Evolutionary conservation across 2,329 filamentous ascomycete genomes (phyloP).

Genomic region (Aspergillus costaricaensis): DNA sequence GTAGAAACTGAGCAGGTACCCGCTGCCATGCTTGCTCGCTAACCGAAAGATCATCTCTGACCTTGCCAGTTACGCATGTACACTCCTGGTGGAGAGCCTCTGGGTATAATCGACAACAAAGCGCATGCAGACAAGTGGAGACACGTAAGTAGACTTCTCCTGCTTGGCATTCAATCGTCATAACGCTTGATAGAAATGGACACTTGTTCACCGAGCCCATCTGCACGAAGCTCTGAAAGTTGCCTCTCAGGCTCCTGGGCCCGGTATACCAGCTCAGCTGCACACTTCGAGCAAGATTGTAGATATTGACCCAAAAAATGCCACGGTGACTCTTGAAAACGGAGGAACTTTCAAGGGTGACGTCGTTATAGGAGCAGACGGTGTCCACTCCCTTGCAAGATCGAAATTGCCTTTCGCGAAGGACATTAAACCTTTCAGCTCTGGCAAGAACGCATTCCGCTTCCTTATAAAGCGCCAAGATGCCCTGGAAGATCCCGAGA

Average conservation of each 20-base stretch:
- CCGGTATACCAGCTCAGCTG: conserved; percentile 45
- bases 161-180: too few species aligned
- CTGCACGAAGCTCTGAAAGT: conserved; percentile 57
- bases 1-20: conserved; percentile 35
- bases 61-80: conserved; percentile 40
- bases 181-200: conserved; percentile 44
- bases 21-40: background rate
- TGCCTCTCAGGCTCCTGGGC: conserved; percentile 43
- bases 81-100: conserved; percentile 38
- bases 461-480: conserved; percentile 55
- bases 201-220: conserved; percentile 55
- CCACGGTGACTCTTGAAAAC: conserved; percentile 49
- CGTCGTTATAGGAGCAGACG: conserved; percentile 58
- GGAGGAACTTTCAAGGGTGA: conserved; percentile 51
- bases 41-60: conserved; percentile 9
- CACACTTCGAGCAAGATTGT: conserved; percentile 48
- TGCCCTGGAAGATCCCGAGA: conserved; percentile 43
- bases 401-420: conserved; percentile 29
- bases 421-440: conserved; percentile 44
- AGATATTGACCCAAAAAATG: conserved; percentile 45
- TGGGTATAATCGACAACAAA: conserved; percentile 27
- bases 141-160: conserved; percentile 28
- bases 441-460: conserved; percentile 60
- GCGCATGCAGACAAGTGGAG: conserved; percentile 29
- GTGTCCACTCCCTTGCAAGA: conserved; percentile 45